Conservation (phyloP, 306 rosid species). For the Sindora glabra region DNA sequence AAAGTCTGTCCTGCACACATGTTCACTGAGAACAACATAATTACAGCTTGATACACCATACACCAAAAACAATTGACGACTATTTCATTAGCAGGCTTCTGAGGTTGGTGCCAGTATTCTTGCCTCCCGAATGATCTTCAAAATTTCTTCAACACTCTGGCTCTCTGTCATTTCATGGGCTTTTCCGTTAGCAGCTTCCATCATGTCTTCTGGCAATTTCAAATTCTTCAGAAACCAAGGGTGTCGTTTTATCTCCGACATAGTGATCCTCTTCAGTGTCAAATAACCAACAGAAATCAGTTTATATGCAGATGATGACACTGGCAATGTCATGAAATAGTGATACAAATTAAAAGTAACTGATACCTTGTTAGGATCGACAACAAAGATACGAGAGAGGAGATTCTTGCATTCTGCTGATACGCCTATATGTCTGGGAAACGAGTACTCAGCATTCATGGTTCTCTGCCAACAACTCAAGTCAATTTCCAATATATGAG, state of each 20-base stretch:
- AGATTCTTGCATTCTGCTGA: conserved; percentile 64
- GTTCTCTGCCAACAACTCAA: conserved; percentile 62
- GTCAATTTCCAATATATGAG: conserved; percentile 3
- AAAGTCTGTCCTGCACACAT: no score
- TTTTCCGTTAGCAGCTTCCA: conserved; percentile 50
- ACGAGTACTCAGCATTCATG: conserved; percentile 59
- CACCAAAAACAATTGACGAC: conserved; percentile 25
- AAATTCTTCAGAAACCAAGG: conserved; percentile 76
- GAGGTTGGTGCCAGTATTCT: conserved; percentile 40
- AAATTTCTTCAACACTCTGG: conserved; percentile 67
- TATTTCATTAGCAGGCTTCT: conserved; percentile 30
- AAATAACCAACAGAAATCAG: neutral
- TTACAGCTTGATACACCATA: conserved; percentile 41
- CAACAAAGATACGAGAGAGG: conserved; percentile 68
- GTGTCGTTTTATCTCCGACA: conserved; percentile 72
- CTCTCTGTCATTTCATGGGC: conserved; percentile 9
- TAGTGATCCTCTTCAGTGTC: conserved; percentile 52
- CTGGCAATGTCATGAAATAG: no score
- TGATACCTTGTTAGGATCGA: conserved; percentile 67
- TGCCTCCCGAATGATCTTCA: conserved; percentile 58
- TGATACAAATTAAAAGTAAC: neutral
- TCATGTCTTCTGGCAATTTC: conserved; percentile 55
- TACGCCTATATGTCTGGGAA: conserved; percentile 69
- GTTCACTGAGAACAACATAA: no score
- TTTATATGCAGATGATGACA: neutral